Percentiles rank a stretch among this genome's conserved stretches.
Conservation (phyloP, 768 basidiomycete genomes). For the Termitomyces sp. region DNA sequence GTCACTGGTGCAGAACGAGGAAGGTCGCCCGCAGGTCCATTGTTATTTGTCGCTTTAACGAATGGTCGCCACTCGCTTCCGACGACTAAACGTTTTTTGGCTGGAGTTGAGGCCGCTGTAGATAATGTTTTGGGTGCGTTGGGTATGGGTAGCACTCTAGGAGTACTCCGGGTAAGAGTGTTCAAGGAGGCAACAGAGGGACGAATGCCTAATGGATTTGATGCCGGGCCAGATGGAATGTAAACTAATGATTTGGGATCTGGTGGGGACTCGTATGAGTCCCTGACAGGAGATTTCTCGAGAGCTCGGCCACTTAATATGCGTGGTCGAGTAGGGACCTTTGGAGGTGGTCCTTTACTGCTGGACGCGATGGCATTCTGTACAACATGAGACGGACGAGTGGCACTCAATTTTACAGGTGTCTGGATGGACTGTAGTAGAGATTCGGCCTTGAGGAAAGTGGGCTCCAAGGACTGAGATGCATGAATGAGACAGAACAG, state of each 20-base stretch:
- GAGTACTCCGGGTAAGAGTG: background rate
- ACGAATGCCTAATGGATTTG: slow-evolving; percentile 54
- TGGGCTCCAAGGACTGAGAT: background rate
- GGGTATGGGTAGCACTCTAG: slow-evolving; percentile 3
- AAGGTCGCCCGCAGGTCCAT: slow-evolving; percentile 12
- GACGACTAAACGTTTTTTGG: slow-evolving; percentile 40
- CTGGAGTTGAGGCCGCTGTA: slow-evolving; percentile 12
- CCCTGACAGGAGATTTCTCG: slow-evolving; percentile 16
- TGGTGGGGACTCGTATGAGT: slow-evolving; percentile 21
- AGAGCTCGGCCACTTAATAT: slow-evolving; percentile 17
- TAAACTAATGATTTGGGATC: slow-evolving; percentile 34
- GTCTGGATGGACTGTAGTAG: background rate
- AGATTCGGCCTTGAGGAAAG: background rate
- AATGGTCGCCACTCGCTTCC: slow-evolving; percentile 54
- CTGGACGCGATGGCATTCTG: slow-evolving; percentile 34
- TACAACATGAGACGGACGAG: background rate
- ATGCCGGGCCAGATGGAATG: slow-evolving; percentile 38
- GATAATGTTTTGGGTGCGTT: slow-evolving; percentile 20
- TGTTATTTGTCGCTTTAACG: slow-evolving; percentile 17
- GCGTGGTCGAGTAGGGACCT: slow-evolving; percentile 4
- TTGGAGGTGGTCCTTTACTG: slow-evolving; percentile 26
- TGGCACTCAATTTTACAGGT: background rate
- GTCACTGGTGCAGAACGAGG: slow-evolving; percentile 12
- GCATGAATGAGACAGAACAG: background rate
- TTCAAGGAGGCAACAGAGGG: slow-evolving; percentile 30